Percentiles rank a stretch among this genome's conserved stretches.
phyloP scores from a whole-genome alignment of 345 rosid genomes.

The Aquilaria yunnanensis region DNA sequence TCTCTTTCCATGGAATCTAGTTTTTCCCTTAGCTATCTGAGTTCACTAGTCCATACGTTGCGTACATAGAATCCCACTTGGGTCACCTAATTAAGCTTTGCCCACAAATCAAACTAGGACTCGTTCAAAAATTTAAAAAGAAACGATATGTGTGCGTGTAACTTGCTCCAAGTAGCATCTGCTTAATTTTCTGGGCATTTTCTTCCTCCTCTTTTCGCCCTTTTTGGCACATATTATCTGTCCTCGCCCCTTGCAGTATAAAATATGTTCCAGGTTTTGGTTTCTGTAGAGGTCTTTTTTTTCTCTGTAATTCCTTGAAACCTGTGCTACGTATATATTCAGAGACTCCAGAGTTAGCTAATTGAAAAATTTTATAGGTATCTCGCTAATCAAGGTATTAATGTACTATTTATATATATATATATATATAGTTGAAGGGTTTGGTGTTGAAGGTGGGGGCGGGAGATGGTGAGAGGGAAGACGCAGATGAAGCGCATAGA shows the following conservation, averaged over 20 bases:
- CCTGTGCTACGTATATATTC: background rate
- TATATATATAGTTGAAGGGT: background rate
- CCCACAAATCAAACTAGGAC: too few species aligned
- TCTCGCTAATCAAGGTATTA: too few species aligned
- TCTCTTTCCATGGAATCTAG: constrained; percentile 4
- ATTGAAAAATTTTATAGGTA: too few species aligned
- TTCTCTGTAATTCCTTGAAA: background rate
- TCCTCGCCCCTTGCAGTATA: too few species aligned
- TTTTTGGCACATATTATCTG: too few species aligned
- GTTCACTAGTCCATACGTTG: background rate
- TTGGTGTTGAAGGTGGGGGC: background rate
- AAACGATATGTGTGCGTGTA: background rate
- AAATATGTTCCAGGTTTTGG: too few species aligned
- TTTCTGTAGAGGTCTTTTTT: background rate
- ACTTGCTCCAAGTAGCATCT: background rate
- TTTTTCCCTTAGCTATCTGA: constrained; percentile 7
- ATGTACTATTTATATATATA: background rate
- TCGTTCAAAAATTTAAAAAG: too few species aligned
- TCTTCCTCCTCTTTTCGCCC: too few species aligned
- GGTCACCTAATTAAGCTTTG: background rate
- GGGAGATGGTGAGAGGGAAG: constrained; percentile 65
- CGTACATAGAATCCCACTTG: background rate
- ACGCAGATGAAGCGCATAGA: constrained; percentile 76
- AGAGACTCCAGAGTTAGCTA: background rate
- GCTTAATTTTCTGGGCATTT: too few species aligned